phyloP scores from a whole-genome alignment of 2,329 filamentous ascomycete species.

The Aspergillus sp. region DNA sequence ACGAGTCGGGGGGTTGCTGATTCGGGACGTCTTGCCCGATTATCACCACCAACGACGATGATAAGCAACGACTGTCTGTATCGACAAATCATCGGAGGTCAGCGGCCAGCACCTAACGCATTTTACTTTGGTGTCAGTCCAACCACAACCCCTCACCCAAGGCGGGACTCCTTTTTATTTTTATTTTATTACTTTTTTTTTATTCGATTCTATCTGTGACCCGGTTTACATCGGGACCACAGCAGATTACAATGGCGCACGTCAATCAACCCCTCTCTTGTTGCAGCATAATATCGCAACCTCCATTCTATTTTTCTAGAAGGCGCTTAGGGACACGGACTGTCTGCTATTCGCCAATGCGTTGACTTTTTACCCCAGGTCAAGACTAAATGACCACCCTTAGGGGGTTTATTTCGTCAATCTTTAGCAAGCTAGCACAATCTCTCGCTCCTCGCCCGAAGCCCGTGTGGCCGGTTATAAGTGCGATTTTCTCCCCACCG shows the following conservation, averaged over 20 bases:
- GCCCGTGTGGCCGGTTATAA: slow-evolving; percentile 16
- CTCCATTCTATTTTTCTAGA: slow-evolving; percentile 20
- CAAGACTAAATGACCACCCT: slow-evolving; percentile 12
- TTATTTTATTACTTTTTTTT: neutral
- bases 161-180: slow-evolving; percentile 11
- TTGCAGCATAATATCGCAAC: slow-evolving; percentile 11
- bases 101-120: slow-evolving; percentile 8
- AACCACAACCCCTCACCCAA: slow-evolving; percentile 11
- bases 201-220: neutral
- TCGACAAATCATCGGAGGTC: slow-evolving; percentile 15
- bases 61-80: slow-evolving; percentile 13
- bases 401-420: slow-evolving; percentile 17
- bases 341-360: slow-evolving; percentile 11
- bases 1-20: slow-evolving; percentile 5
- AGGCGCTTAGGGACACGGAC: slow-evolving; percentile 16
- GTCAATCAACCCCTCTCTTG: slow-evolving; percentile 18
- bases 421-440: slow-evolving; percentile 14
- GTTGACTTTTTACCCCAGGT: slow-evolving; percentile 31
- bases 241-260: slow-evolving; percentile 13
- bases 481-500: slow-evolving; percentile 12
- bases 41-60: slow-evolving; percentile 3
- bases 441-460: slow-evolving; percentile 8
- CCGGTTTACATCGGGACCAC: slow-evolving; percentile 18
- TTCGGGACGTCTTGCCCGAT: slow-evolving; percentile 13
- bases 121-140: slow-evolving; percentile 13